Evolutionary conservation across 1,284 basidiomycete species (phyloP).

Genomic region (Microbotryum scabiosae): DNA sequence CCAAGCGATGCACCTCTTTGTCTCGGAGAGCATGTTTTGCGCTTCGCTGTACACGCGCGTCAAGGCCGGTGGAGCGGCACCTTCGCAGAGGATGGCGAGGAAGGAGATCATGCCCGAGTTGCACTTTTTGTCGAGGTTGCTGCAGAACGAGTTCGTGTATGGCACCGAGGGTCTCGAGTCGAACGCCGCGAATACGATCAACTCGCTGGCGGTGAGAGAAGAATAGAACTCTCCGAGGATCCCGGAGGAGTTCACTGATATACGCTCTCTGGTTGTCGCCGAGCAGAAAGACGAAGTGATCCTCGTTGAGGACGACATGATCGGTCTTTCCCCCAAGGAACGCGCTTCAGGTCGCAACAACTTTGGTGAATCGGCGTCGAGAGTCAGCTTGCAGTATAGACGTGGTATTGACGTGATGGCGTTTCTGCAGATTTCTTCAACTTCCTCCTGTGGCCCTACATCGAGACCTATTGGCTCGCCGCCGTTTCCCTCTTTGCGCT

Average conservation of each 20-base stretch:
- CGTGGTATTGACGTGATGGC: background rate
- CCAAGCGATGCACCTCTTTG: slow-evolving; percentile 34
- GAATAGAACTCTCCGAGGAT: too few relatives aligned
- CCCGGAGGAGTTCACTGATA: background rate
- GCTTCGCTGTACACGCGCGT: slow-evolving; percentile 36
- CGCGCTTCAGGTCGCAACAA: slow-evolving; percentile 37
- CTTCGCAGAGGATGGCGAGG: slow-evolving; percentile 37
- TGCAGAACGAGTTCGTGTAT: slow-evolving; percentile 41
- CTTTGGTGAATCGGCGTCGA: slow-evolving; percentile 29
- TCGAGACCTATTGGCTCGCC: slow-evolving; percentile 40
- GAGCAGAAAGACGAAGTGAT: slow-evolving; percentile 22
- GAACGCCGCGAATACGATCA: slow-evolving; percentile 36
- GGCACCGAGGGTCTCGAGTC: slow-evolving; percentile 37
- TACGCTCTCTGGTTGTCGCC: background rate
- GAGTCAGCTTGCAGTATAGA: background rate
- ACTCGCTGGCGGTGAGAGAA: slow-evolving; percentile 23
- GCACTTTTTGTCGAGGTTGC: slow-evolving; percentile 37
- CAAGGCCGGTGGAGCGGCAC: slow-evolving; percentile 39
- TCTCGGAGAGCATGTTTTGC: slow-evolving; percentile 23
- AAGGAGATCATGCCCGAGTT: slow-evolving; percentile 33
- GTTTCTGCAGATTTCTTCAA: slow-evolving; percentile 21
- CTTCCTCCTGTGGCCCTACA: slow-evolving; percentile 30
- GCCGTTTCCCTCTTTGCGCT: slow-evolving; percentile 39
- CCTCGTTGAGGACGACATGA: slow-evolving; percentile 17
- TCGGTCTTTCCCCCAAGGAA: slow-evolving; percentile 34